A percentile compares a stretch with the other conserved stretches of the same genome.
Evolutionary conservation across 2,329 filamentous ascomycete genomes (phyloP).

Genomic region (Claviceps pazoutovae): DNA sequence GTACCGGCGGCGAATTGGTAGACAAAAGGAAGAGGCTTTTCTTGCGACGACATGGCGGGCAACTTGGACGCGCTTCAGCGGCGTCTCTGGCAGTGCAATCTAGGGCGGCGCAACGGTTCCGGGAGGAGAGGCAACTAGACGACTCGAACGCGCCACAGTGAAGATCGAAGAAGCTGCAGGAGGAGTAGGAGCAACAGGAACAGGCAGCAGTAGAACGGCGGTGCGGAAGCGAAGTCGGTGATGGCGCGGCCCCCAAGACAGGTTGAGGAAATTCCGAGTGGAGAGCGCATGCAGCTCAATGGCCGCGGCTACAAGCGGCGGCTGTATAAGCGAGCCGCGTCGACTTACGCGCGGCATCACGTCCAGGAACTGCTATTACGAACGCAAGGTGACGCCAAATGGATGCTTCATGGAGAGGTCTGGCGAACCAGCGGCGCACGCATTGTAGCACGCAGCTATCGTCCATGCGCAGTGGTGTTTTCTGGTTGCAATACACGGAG

Average conservation of each 20-base stretch:
- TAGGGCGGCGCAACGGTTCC: conserved; percentile 7
- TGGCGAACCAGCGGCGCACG: too few relatives aligned
- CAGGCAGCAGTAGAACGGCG: too few relatives aligned
- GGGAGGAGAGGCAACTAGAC: neutral
- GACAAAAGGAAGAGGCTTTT: conserved; percentile 73
- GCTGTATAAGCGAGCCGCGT: neutral
- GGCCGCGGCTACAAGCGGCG: neutral
- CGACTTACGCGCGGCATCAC: neutral
- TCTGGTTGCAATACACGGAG: too few relatives aligned
- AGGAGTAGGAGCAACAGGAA: neutral
- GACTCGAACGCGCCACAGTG: neutral
- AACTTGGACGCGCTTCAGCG: conserved; percentile 3
- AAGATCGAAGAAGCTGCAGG: neutral
- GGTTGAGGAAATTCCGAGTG: neutral
- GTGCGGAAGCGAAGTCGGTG: conserved; percentile 3
- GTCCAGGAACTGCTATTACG: too few relatives aligned
- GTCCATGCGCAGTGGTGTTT: too few relatives aligned
- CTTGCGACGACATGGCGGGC: conserved; percentile 49
- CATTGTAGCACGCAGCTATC: too few relatives aligned
- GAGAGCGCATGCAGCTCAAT: neutral
- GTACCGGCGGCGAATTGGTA: conserved; percentile 91
- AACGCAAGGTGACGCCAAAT: too few relatives aligned
- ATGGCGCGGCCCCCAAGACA: neutral
- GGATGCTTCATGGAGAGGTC: too few relatives aligned
- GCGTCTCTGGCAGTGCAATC: conserved; percentile 6